Percentiles rank a stretch among this genome's conserved stretches.
Conservation (phyloP, 139 green algal genomes). For the Asterochloris sp. region DNA sequence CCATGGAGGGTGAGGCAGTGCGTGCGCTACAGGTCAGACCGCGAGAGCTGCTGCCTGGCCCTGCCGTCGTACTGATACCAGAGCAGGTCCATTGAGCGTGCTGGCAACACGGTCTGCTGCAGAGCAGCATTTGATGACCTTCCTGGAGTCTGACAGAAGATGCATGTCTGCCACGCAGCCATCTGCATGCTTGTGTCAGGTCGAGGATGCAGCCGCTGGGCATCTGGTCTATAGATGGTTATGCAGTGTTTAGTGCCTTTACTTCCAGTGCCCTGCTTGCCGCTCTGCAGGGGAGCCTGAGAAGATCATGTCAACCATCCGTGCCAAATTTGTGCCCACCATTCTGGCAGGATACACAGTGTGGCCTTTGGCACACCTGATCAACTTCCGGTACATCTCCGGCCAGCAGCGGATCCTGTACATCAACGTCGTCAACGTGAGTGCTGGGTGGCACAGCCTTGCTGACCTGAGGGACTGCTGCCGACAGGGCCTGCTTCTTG, state of each 20-base stretch:
- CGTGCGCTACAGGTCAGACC: neutral
- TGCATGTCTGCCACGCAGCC: too few relatives aligned
- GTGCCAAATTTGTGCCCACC: conserved; percentile 29
- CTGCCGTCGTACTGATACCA: too few relatives aligned
- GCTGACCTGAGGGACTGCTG: neutral
- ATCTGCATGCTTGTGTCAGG: too few relatives aligned
- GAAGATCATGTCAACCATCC: neutral
- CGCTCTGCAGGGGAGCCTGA: conserved; percentile 4
- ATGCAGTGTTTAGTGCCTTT: too few relatives aligned
- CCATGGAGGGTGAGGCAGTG: conserved; percentile 13
- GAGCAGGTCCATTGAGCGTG: too few relatives aligned
- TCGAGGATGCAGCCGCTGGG: too few relatives aligned
- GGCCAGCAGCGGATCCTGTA: conserved; percentile 44
- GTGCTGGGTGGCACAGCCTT: neutral
- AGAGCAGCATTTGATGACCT: too few relatives aligned
- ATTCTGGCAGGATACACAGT: conserved; percentile 38
- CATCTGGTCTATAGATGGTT: too few relatives aligned
- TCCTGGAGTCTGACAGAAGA: too few relatives aligned
- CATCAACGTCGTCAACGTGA: conserved; percentile 47
- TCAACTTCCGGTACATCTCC: conserved; percentile 50
- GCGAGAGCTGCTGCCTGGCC: too few relatives aligned
- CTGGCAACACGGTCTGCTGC: too few relatives aligned
- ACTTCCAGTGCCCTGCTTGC: too few relatives aligned
- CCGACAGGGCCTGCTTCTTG: neutral
- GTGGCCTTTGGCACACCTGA: conserved; percentile 45